A percentile compares a stretch with the other conserved stretches of the same genome.
These are phyloP conservation scores for Neurospora pannonica DNA, from an alignment of 495 filamentous ascomycete species.

Conservation along the genomic window DNA sequence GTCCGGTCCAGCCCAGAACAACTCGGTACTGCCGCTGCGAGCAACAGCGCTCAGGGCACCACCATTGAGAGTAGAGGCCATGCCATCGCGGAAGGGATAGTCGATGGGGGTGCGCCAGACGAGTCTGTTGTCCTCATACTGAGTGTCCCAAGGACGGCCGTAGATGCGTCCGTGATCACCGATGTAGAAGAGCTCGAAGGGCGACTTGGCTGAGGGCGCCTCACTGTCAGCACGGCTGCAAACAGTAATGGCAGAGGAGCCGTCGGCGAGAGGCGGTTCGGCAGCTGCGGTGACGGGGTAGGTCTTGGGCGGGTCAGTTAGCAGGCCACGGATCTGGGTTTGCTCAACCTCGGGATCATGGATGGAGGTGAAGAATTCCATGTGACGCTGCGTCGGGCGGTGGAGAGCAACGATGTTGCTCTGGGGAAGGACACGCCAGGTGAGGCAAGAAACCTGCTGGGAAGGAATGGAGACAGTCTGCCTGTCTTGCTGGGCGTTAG, in stretches of 20 bases:
- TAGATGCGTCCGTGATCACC: not conserved
- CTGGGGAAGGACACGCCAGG: not conserved
- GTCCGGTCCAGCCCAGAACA: not conserved
- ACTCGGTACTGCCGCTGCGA: not conserved
- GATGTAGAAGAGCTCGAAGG: not conserved
- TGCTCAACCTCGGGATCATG: not conserved
- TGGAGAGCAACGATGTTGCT: not conserved
- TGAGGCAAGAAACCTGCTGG: not conserved
- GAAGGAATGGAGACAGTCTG: not conserved
- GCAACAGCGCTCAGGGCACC: not conserved
- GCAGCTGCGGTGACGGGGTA: not conserved
- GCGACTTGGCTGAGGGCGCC: not conserved
- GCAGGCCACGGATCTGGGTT: not conserved
- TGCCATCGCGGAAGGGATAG: not conserved
- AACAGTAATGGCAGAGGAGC: not conserved
- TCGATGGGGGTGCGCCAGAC: not conserved
- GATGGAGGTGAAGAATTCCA: not conserved
- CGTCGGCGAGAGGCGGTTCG: not conserved
- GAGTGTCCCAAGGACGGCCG: not conserved
- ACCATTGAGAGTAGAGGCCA: not conserved
- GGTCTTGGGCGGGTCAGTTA: not conserved
- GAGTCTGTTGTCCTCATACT: not conserved
- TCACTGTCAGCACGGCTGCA: not conserved
- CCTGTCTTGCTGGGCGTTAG: not conserved
- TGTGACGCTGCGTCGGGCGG: not conserved